A percentile compares a stretch with the other conserved stretches of the same genome.
These are phyloP conservation scores for Fusarium cyanostomum DNA, from an alignment of 2,329 filamentous ascomycete species.

Conservation along the genomic window DNA sequence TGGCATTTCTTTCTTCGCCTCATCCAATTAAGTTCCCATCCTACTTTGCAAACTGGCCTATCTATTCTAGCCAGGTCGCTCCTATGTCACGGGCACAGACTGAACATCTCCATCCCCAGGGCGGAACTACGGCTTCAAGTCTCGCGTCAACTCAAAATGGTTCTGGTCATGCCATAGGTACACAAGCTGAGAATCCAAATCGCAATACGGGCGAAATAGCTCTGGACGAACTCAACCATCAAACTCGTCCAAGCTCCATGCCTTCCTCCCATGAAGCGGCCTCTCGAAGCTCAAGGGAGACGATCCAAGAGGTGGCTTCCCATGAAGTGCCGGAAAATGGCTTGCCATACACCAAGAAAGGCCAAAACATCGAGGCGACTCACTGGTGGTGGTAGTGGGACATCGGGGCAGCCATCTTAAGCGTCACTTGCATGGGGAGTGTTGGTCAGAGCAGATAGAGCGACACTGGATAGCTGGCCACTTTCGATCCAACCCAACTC, in stretches of 20 bases:
- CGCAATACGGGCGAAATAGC: too few relatives aligned
- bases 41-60: too few relatives aligned
- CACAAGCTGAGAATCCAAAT: too few relatives aligned
- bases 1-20: too few relatives aligned
- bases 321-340: background rate
- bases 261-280: background rate
- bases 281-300: background rate
- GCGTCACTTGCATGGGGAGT: background rate
- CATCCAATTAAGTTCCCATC: too few relatives aligned
- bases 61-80: too few relatives aligned
- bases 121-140: background rate
- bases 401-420: background rate
- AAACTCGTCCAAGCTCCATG: too few relatives aligned
- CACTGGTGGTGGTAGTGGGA: constrained; percentile 16
- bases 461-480: background rate
- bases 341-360: background rate
- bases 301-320: background rate
- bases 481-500: constrained; percentile 14
- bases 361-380: background rate
- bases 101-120: too few relatives aligned
- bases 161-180: too few relatives aligned
- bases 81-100: too few relatives aligned
- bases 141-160: background rate
- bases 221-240: too few relatives aligned
- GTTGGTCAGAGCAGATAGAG: background rate